Conservation (phyloP, 169 alveolate genomes). For the Plasmodium falciparum region DNA sequence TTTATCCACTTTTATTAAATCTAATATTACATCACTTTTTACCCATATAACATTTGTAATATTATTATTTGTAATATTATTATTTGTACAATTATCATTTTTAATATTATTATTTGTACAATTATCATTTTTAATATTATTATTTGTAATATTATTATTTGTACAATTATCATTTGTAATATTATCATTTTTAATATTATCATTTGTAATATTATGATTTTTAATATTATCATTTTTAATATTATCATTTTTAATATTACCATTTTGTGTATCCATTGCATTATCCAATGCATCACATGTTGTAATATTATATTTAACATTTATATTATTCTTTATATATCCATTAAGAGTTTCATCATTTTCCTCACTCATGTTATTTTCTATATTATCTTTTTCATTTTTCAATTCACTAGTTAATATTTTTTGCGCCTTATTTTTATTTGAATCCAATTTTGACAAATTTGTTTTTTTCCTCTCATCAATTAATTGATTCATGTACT, state of each 20-base stretch:
- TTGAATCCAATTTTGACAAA: slow-evolving; percentile 18
- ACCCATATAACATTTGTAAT: slow-evolving; percentile 62
- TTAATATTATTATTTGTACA: background rate
- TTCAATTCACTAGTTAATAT: background rate
- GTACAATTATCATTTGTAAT: background rate
- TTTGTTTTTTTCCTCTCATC: slow-evolving; percentile 44
- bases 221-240: background rate
- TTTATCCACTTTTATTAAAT: slow-evolving; percentile 75
- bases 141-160: background rate
- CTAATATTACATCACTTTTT: slow-evolving; percentile 66
- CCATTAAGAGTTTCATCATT: background rate
- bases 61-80: background rate
- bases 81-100: background rate
- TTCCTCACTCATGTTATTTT: background rate
- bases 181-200: background rate
- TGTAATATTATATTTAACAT: background rate
- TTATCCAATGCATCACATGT: background rate
- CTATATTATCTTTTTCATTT: background rate
- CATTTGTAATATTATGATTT: background rate
- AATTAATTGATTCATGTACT: slow-evolving; percentile 42
- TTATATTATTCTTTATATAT: background rate
- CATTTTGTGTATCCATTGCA: background rate
- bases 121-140: background rate
- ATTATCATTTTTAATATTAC: background rate
- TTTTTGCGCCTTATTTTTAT: background rate